phyloP scores from a whole-genome alignment of 2,329 filamentous ascomycete species.

The Didymellaceae sp. region DNA sequence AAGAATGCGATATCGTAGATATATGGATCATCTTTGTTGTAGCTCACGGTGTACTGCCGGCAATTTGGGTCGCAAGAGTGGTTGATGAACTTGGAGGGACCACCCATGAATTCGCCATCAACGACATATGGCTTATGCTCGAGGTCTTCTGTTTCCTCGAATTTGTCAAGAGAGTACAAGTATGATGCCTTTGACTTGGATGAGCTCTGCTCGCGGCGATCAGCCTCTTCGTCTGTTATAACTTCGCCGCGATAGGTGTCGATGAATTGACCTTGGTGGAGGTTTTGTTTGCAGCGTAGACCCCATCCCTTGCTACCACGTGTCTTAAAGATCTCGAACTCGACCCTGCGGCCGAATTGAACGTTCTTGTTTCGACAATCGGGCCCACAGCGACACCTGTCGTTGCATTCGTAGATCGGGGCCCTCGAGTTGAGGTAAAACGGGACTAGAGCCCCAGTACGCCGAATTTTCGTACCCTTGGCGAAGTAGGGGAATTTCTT shows the following conservation, averaged over 20 bases:
- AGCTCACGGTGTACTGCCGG: conserved; percentile 78
- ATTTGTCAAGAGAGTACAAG: conserved; percentile 83
- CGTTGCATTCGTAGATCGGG: conserved; percentile 81
- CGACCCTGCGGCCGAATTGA: conserved; percentile 72
- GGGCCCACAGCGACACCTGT: conserved; percentile 68
- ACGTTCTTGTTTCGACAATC: conserved; percentile 78
- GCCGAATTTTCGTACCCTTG: conserved; percentile 36
- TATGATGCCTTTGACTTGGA: conserved; percentile 74
- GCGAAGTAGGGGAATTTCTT: conserved; percentile 68
- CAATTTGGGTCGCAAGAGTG: conserved; percentile 82
- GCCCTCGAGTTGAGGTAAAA: conserved; percentile 53
- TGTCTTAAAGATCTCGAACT: conserved; percentile 80
- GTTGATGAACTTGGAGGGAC: conserved; percentile 82
- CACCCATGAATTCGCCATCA: conserved; percentile 76
- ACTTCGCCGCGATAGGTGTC: conserved; percentile 76
- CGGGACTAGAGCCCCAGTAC: conserved; percentile 40
- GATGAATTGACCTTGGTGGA: conserved; percentile 77
- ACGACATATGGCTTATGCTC: conserved; percentile 53
- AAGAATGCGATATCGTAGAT: conserved; percentile 82
- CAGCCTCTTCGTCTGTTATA: conserved; percentile 64
- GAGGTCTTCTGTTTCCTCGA: conserved; percentile 66
- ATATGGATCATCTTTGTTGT: conserved; percentile 75
- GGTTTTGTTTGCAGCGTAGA: conserved; percentile 67
- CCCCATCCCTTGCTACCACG: conserved; percentile 74
- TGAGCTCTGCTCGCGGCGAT: conserved; percentile 65